Conservation (phyloP, 805 yeast genomes). For the Pichia scutulata region DNA sequence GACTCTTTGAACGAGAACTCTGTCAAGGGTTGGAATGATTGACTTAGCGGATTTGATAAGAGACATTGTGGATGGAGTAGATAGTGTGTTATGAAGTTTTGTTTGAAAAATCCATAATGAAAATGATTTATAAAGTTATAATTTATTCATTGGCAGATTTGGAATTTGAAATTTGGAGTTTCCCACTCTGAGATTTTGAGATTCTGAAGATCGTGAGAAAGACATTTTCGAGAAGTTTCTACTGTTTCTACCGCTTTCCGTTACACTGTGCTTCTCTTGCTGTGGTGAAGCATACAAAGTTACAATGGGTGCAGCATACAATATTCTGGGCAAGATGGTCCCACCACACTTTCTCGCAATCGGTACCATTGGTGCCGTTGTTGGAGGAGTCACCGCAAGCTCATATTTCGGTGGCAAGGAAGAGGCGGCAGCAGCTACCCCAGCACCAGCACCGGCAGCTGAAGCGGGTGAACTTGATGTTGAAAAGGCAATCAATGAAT, state of each 20-base stretch:
- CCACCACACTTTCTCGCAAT: slow-evolving; percentile 80
- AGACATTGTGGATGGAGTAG: too few relatives aligned
- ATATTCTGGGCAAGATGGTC: slow-evolving; percentile 74
- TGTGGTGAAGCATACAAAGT: too few relatives aligned
- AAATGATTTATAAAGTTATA: too few relatives aligned
- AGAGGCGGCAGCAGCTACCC: slow-evolving; percentile 6
- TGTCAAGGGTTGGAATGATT: slow-evolving; percentile 88
- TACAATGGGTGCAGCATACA: slow-evolving; percentile 76
- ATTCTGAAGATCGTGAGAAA: too few relatives aligned
- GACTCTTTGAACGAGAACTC: slow-evolving; percentile 91
- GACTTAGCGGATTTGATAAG: slow-evolving; percentile 76
- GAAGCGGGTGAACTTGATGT: slow-evolving; percentile 24
- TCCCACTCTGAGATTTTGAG: too few relatives aligned
- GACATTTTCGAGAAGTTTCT: background rate
- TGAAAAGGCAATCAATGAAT: slow-evolving; percentile 27
- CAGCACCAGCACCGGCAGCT: slow-evolving; percentile 3
- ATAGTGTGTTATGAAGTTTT: too few relatives aligned
- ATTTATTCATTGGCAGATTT: too few relatives aligned
- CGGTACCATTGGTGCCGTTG: slow-evolving; percentile 67
- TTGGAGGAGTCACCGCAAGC: slow-evolving; percentile 33
- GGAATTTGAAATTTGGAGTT: too few relatives aligned
- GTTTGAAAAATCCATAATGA: too few relatives aligned
- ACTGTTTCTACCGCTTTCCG: too few relatives aligned
- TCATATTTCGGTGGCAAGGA: background rate
- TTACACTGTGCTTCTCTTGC: background rate